Conservation (phyloP, 495 filamentous ascomycete genomes). For the Arthonia radiata region DNA sequence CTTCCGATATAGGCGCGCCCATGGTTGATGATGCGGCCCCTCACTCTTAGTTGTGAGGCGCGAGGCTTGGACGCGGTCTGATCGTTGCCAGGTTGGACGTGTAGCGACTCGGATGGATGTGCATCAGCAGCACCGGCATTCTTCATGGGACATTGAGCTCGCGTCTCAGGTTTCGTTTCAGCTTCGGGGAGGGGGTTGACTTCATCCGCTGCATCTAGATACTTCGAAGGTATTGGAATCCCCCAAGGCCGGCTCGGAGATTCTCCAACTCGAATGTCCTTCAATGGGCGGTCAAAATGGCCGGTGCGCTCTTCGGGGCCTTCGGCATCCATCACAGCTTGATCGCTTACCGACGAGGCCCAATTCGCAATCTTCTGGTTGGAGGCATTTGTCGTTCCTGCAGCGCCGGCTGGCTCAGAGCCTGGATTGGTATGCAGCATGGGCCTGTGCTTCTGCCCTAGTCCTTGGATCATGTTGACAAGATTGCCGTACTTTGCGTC, state of each 20-base stretch:
- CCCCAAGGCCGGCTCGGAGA: constrained; percentile 82
- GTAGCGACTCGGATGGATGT: no score
- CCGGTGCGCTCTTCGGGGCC: constrained; percentile 22
- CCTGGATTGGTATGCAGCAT: constrained; percentile 40
- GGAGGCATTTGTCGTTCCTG: constrained; percentile 21
- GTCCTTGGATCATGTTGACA: constrained; percentile 69
- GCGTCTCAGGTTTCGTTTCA: no score
- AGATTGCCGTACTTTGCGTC: constrained; percentile 81
- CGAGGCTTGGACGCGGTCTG: no score
- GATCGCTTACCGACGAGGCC: constrained; percentile 42
- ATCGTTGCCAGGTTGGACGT: no score
- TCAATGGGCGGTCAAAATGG: constrained; percentile 56
- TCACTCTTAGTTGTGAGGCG: no score
- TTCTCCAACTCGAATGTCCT: constrained; percentile 68
- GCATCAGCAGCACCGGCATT: no score
- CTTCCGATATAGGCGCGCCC: no score
- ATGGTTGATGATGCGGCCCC: no score
- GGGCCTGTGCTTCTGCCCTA: constrained; percentile 60
- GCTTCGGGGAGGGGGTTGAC: no score
- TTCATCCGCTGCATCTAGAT: constrained; percentile 11
- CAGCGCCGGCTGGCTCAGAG: constrained; percentile 12
- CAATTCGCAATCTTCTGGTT: constrained; percentile 51
- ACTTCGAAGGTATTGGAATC: constrained; percentile 42
- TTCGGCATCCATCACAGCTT: constrained; percentile 3
- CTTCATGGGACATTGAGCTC: no score